Conservation (phyloP, 805 yeast species). For the Komagataella ulmi region DNA sequence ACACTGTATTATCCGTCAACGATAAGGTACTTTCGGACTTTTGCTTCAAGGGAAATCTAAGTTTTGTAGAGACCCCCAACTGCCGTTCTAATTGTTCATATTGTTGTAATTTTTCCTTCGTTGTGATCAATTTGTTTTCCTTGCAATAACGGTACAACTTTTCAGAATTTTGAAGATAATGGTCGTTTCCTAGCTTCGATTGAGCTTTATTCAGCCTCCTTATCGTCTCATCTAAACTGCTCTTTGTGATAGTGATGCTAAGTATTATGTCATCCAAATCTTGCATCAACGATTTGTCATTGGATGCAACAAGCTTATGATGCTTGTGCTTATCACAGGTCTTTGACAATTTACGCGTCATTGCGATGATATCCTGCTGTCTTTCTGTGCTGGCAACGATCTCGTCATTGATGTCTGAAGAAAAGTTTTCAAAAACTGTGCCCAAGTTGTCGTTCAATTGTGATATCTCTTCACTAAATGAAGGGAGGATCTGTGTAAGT, state of each 20-base stretch:
- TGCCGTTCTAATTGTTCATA: conserved; percentile 1
- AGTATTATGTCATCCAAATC: neutral
- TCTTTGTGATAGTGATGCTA: neutral
- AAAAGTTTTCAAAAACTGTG: conserved; percentile 5
- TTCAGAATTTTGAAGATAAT: neutral
- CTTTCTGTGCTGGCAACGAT: conserved; percentile 7
- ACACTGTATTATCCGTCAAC: neutral
- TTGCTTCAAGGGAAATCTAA: neutral
- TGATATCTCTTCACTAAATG: neutral
- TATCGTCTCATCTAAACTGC: neutral
- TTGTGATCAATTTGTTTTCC: neutral
- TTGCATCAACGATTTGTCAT: neutral
- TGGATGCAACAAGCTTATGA: neutral
- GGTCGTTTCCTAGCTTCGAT: neutral
- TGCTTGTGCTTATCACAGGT: neutral
- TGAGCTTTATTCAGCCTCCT: neutral
- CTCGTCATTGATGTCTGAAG: conserved; percentile 7
- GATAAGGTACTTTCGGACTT: neutral
- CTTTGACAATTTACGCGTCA: neutral
- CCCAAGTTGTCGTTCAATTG: neutral
- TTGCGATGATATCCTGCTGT: neutral
- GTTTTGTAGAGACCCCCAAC: conserved; percentile 1
- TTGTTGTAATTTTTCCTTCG: neutral
- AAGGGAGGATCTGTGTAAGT: neutral
- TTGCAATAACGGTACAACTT: neutral